Conservation (phyloP, 2,329 filamentous ascomycete species). For the Fusarium continuum region DNA sequence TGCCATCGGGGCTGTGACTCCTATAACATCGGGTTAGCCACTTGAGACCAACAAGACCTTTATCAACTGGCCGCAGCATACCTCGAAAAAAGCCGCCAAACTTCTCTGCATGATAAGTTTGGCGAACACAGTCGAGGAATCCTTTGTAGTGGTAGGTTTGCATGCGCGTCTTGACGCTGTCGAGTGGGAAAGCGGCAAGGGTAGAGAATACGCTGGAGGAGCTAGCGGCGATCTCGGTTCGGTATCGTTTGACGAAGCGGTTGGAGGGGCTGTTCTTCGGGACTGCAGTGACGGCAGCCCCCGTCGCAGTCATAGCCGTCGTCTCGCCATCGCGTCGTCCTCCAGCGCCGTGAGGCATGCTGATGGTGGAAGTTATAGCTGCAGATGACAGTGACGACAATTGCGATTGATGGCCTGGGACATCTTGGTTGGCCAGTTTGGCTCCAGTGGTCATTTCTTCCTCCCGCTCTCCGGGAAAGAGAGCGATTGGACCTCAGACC, state of each 20-base stretch:
- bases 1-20: conserved; percentile 81
- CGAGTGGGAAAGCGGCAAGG: conserved; percentile 82
- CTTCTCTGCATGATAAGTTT: conserved; percentile 80
- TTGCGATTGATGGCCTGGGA: conserved; percentile 47
- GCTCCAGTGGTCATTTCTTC: conserved; percentile 52
- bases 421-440: conserved; percentile 52
- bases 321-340: conserved; percentile 44
- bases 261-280: conserved; percentile 31
- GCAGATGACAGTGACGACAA: conserved; percentile 40
- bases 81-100: conserved; percentile 82
- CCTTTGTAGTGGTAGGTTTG: conserved; percentile 84
- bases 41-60: not conserved
- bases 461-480: conserved; percentile 32
- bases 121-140: conserved; percentile 76
- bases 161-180: conserved; percentile 90
- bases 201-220: conserved; percentile 81
- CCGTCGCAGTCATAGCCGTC: conserved; percentile 37
- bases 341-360: conserved; percentile 43
- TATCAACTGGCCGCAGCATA: conserved; percentile 49
- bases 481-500: conserved; percentile 38
- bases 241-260: conserved; percentile 74
- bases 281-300: conserved; percentile 17
- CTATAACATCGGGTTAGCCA: conserved; percentile 51
- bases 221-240: conserved; percentile 82
- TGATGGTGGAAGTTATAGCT: conserved; percentile 39